These are phyloP conservation scores for Parathielavia hyrcaniae DNA, from an alignment of 495 filamentous ascomycete species.

Conservation along the genomic window DNA sequence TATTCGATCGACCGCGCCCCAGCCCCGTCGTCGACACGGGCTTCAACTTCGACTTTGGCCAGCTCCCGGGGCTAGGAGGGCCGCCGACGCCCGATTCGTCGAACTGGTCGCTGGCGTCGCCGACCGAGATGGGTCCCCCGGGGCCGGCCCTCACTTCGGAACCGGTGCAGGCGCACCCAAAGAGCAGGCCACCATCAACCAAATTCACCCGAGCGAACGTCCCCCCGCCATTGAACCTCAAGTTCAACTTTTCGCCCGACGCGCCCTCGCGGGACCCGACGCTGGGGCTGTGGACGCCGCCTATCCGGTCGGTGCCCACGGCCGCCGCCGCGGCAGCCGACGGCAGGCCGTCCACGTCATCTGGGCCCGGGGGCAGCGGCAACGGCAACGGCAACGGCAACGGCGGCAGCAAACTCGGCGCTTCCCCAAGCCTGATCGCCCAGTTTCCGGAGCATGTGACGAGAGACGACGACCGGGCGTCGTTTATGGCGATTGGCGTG, in stretches of 20 bases:
- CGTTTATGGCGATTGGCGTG: conserved; percentile 29
- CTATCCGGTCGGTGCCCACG: conserved; percentile 14
- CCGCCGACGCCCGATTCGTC: conserved; percentile 29
- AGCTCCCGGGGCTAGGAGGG: conserved; percentile 5
- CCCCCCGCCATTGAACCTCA: conserved; percentile 24
- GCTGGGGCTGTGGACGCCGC: conserved; percentile 23
- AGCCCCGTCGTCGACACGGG: conserved; percentile 18
- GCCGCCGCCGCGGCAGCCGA: conserved; percentile 8
- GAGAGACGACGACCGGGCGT: background rate
- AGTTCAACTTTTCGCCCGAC: conserved; percentile 29
- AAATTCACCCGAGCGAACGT: conserved; percentile 20
- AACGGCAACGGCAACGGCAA: background rate
- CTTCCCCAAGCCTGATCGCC: conserved; percentile 16
- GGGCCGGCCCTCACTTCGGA: background rate
- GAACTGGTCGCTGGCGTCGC: conserved; percentile 24
- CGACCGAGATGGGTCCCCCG: conserved; percentile 5
- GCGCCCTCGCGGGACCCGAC: conserved; percentile 26
- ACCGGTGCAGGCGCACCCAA: background rate
- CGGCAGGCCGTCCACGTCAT: conserved; percentile 12
- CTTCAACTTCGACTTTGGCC: conserved; percentile 34
- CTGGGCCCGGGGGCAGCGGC: background rate
- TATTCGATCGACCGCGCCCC: background rate
- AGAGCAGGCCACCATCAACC: background rate
- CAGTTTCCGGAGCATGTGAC: conserved; percentile 11
- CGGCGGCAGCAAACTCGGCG: background rate